Conservation (phyloP, 2,329 filamentous ascomycete genomes). For the Chaetomiaceae sp. region DNA sequence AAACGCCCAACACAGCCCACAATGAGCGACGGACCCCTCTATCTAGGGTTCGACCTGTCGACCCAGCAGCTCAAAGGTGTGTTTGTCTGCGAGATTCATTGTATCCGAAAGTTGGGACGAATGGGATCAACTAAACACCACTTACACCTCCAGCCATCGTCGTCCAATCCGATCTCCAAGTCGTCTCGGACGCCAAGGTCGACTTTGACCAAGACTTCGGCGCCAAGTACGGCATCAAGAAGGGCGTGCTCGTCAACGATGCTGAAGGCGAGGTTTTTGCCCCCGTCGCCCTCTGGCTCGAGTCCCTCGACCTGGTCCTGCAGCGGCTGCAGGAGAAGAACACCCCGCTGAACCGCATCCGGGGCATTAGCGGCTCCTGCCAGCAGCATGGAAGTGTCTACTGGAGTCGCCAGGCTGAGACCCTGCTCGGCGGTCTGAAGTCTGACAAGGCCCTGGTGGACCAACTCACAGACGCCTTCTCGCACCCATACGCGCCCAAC, state of each 20-base stretch:
- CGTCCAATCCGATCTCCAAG: constrained; percentile 75
- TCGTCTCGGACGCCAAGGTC: constrained; percentile 80
- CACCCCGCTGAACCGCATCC: constrained; percentile 68
- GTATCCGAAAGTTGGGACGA: background rate
- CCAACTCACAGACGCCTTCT: constrained; percentile 69
- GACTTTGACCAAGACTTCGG: constrained; percentile 86
- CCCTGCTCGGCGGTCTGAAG: constrained; percentile 57
- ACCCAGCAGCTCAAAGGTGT: constrained; percentile 95
- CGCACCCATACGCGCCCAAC: constrained; percentile 84
- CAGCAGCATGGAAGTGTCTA: constrained; percentile 98
- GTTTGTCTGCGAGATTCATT: background rate
- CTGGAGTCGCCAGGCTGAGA: constrained; percentile 70
- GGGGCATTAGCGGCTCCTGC: constrained; percentile 82
- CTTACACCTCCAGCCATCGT: constrained; percentile 60
- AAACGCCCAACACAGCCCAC: background rate
- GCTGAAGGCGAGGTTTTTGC: constrained; percentile 85
- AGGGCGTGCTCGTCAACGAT: constrained; percentile 81
- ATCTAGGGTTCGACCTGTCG: constrained; percentile 91
- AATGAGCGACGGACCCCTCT: constrained; percentile 53
- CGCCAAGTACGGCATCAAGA: constrained; percentile 70
- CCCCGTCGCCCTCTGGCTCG: constrained; percentile 90
- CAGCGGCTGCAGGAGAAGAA: constrained; percentile 63
- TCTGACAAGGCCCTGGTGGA: constrained; percentile 58
- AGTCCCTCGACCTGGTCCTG: constrained; percentile 84
- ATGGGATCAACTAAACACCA: background rate